These are phyloP conservation scores for Proteromonas lacertae DNA, from an alignment of 352 stramenopile species.

Conservation along the genomic window DNA sequence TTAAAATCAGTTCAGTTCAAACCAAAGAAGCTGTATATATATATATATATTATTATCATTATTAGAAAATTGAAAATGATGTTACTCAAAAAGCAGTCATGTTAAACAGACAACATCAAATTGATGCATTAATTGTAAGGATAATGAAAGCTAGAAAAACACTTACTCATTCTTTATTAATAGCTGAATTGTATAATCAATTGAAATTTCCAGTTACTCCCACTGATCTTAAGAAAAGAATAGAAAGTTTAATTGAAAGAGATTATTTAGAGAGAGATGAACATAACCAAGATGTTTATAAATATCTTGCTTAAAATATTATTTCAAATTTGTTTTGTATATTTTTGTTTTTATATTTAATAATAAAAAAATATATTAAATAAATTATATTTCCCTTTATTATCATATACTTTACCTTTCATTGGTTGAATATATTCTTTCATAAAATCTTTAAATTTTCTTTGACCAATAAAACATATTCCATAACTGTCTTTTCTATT, in stretches of 20 bases:
- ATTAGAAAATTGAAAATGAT: neutral
- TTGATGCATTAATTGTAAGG: conserved; percentile 93
- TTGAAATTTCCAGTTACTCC: conserved; percentile 55
- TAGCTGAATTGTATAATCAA: conserved; percentile 84
- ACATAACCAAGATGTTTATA: conserved; percentile 75
- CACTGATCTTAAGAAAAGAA: conserved; percentile 16
- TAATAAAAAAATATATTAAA: no score
- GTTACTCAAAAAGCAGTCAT: conserved; percentile 81
- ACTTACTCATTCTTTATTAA: conserved; percentile 78
- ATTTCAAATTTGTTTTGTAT: no score
- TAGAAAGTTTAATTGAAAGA: conserved; percentile 83
- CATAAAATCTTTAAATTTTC: no score
- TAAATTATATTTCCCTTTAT: no score
- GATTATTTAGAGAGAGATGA: conserved; percentile 84
- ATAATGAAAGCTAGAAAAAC: conserved; percentile 96
- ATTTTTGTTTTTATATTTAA: no score
- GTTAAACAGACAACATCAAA: conserved; percentile 52
- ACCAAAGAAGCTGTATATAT: neutral
- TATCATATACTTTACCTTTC: no score
- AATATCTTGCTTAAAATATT: conserved; percentile 67
- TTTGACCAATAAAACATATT: no score
- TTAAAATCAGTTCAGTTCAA: neutral
- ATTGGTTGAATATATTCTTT: no score
- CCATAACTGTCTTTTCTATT: no score
- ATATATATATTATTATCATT: neutral